Evolutionary conservation across 2,329 filamentous ascomycete genomes (phyloP), one percentile per base, ranked within the genome.

Genomic region (Sphaceloma murrayae): DNA sequence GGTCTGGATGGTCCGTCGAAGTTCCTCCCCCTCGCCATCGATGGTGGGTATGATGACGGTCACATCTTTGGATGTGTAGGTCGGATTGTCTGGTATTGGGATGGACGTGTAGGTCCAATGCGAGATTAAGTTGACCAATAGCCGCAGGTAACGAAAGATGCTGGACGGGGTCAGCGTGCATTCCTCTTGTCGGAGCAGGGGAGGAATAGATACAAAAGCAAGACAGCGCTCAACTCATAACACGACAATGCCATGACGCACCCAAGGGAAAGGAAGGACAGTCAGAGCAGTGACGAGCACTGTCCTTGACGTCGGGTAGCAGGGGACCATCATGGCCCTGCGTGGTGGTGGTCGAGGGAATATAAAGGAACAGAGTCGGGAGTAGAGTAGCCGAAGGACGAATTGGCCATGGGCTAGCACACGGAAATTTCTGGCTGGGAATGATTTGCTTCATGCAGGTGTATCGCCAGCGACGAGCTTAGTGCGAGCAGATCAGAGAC

Each of bases 31-130:
- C 50, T 78, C 80, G 49, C 87, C 85, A 58, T 93, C 85, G 52
- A 96, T 87, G 8, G 88, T 93, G 5, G 89, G 89, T 49, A 95
- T 84, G 55, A 96, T 85, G 51, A 95, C 86, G 4, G 89, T 94
- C 56, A 94, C 87, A 74, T 96, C 85, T 54, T 84, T 68, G 24
- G 79, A 75, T 19, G 79, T 85, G 60, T 87, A 80, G 33, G 72
- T 79, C n/a, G 89, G 86, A 51, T 86, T 83, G 47, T 78, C 76
- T 30, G 86, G 82, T 45, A 89, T 82, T 31, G 83, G 83, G 50
- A 87, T 84, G 18, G 88, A 87, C 63, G 79, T 83, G 68, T 94
- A 94, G 8, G 71, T 72, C 83, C 85, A 91, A 61, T 93, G 88
- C 55, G 84, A 86, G 55, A 84, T 68, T 56, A 85, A 78, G 61